Conservation (phyloP, 2,329 filamentous ascomycete species). For the Penicillium sp. region DNA sequence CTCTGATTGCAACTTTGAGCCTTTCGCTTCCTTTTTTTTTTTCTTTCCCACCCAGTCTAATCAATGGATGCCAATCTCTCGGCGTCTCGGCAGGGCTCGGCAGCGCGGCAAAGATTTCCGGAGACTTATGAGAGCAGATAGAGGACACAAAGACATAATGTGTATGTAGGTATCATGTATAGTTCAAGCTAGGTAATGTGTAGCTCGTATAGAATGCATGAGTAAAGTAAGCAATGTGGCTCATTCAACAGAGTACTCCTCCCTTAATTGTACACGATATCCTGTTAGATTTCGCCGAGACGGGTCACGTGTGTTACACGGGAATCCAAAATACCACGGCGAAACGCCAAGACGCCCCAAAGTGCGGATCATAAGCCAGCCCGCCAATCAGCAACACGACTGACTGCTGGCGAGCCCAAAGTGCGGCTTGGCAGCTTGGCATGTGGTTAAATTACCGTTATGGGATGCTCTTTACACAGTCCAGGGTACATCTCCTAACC, state of each 20-base stretch:
- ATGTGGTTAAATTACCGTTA: slow-evolving; percentile 23
- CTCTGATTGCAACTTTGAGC: not conserved
- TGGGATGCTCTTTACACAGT: slow-evolving; percentile 14
- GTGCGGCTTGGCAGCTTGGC: slow-evolving; percentile 28
- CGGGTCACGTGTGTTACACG: not conserved
- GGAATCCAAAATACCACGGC: not conserved
- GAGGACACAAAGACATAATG: not conserved
- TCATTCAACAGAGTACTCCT: too few species aligned
- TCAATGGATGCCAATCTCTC: slow-evolving; percentile 17
- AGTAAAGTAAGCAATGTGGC: not conserved
- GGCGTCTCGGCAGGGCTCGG: slow-evolving; percentile 18
- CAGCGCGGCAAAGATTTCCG: not conserved
- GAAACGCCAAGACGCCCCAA: slow-evolving; percentile 20
- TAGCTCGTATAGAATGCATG: not conserved
- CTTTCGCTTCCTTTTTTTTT: slow-evolving; percentile 5
- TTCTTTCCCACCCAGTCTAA: not conserved
- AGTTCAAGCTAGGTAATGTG: not conserved
- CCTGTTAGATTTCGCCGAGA: too few species aligned
- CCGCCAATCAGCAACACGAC: slow-evolving; percentile 15
- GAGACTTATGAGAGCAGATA: not conserved
- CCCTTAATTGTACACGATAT: too few species aligned
- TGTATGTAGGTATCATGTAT: not conserved
- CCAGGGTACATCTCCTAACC: not conserved
- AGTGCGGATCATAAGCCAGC: slow-evolving; percentile 11
- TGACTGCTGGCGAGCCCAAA: slow-evolving; percentile 6